Base-by-base conservation (phyloP, 805 yeast species). In the Saccharomycopsis olivae region DNA sequence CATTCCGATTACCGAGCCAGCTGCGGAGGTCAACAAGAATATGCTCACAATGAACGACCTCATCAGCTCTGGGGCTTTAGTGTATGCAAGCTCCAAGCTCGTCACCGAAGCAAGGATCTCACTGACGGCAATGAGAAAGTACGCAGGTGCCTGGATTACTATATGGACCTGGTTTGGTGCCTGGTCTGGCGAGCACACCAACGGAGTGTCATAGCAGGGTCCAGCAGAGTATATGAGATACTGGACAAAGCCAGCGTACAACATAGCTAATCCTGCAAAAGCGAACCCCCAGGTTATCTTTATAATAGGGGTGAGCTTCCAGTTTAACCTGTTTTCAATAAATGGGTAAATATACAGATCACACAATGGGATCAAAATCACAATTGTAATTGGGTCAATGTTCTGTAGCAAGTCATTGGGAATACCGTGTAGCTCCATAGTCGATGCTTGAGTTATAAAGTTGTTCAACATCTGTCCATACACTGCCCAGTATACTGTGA, bases 71-170 rank as follows among this genome's bases (percentile, higher is more conserved):
- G 92, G 92, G 4, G 92, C 89, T 62, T 82, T 78, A 20, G 87
- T 75, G 62, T 79, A 83, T 15, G 94, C 94, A 54, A 79, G 81
- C 62, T 83, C 92, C 50, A 79, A 70, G 51, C 89, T 92, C 17
- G 92, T 81, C 51, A 81, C 73, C 39, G 83, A 78, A 24, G 88
- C 87, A 50, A 83, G 71, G 49, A 82, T 81, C 59, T 83, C 94
- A 14, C 87, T 73, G 39, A 79, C 55, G 10, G 83, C 89, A 58
- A 79, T 75, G 47, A 83, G 61, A 32, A 79, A 68, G 58, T 82
- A 83, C 3, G 86, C 80, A 14, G 65, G 59, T 39, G 69, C 65
- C 61, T 81, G 88, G 46, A 75, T 64, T 48, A 83, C 84, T 48
- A 83, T 75, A 55, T 78, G 80, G 35, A 79, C 64, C 39, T 66